Base-by-base conservation (phyloP, 495 filamentous ascomycete species). In the Daldinia caldariorum region DNA sequence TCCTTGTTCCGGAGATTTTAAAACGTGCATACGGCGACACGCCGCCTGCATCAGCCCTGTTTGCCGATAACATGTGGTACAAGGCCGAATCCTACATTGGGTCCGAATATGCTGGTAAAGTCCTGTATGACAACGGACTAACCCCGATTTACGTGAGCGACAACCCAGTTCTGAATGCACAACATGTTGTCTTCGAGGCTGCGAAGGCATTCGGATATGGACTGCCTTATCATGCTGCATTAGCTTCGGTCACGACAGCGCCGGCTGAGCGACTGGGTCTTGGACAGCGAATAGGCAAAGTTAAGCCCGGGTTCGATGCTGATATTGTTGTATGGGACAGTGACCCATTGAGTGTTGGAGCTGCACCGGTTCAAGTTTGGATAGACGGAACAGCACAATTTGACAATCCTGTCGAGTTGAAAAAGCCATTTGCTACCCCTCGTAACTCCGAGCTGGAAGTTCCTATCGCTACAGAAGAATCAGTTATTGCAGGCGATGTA, bases 261-360 rank as follows among this genome's bases (percentile, higher is more conserved):
- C 86, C 88, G 5, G 88, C 88, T n/a, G 83, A 85, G 59, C 81
- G 85, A 14, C 79, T 90, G 0, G 86, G 86, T 4, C 80, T 89
- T 13, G 85, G 82, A 3, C 75, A 90, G 47, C 81, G 88, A 14
- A 79, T 91, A 12, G 89, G 89, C 8, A 89, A 89, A 66, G 78
- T 86, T 47, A 86, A 85, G 74, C 78, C 83, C 20, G 88, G 88
- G 0, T 89, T 87, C 63, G 89, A 91, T 72, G 89, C 88, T 20
- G 89, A 91, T 69, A 61, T 91, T 20, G 89, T 89, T 1, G 82
- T 90, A 8, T 91, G 88, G 88, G 88, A 90, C 70, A 86, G 83
- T 51, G 87, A 91, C 71, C 89, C 89, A 32, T 76, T 91, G 5
- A 82, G 81, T 43, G 81, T 87, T 0, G 89, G 89, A 9, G 88